Percentiles rank a stretch among this genome's conserved stretches.
Evolutionary conservation across 1,284 basidiomycete genomes (phyloP).

Genomic region (Rhodotorula sp.): DNA sequence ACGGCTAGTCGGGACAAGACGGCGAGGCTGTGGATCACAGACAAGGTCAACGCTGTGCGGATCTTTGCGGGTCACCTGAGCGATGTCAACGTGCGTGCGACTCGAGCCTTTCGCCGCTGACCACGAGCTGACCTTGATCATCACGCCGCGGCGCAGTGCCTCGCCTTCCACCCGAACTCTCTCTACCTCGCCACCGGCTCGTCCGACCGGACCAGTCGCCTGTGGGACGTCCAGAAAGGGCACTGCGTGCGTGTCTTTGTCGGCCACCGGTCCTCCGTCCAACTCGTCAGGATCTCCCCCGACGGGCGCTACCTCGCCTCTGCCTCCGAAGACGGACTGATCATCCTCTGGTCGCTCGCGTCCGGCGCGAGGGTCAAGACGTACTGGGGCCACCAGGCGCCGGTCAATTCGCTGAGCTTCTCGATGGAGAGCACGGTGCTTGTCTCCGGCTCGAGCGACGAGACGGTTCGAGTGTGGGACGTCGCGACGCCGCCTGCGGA

Average conservation of each 20-base stretch:
- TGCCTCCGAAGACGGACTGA: conserved; percentile 84
- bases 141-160: conserved; percentile 61
- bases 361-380: conserved; percentile 92
- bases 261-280: conserved; percentile 89
- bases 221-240: conserved; percentile 99
- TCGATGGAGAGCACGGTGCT: conserved; percentile 86
- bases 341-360: conserved; percentile 94
- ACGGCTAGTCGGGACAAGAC: conserved; percentile 91
- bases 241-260: conserved; percentile 91
- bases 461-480: conserved; percentile 96
- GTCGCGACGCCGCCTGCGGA: conserved; percentile 60
- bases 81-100: conserved; percentile 83
- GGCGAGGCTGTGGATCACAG: conserved; percentile 93
- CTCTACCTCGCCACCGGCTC: conserved; percentile 96
- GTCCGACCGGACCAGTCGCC: conserved; percentile 87
- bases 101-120: too few relatives aligned
- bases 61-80: conserved; percentile 95
- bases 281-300: conserved; percentile 82
- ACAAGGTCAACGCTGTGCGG: conserved; percentile 78
- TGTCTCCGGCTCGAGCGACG: conserved; percentile 85
- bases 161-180: conserved; percentile 96
- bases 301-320: conserved; percentile 92
- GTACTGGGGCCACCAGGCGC: conserved; percentile 88
- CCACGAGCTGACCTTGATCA: too few relatives aligned
- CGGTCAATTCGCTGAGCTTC: conserved; percentile 86